A percentile compares a stretch with the other conserved stretches of the same genome.
These are phyloP conservation scores for Avena insularis DNA, from an alignment of 176 grass and related monocot genomes.

Conservation along the genomic window DNA sequence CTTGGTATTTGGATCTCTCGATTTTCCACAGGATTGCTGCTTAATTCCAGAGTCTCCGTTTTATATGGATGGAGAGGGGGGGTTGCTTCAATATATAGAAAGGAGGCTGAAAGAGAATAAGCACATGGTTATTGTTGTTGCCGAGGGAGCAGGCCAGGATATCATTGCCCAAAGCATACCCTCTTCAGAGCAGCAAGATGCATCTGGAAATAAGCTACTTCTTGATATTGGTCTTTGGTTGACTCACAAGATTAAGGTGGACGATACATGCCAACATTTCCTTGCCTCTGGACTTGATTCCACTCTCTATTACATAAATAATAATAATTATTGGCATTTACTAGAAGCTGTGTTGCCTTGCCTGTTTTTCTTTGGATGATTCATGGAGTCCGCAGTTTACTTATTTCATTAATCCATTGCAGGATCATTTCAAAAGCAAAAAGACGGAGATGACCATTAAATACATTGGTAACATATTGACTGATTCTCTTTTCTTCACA, in stretches of 20 bases:
- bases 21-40: constrained; percentile 76
- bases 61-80: constrained; percentile 96
- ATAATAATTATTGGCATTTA: constrained; percentile 8
- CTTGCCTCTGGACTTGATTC: not conserved
- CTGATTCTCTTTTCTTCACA: not conserved
- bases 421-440: constrained; percentile 65
- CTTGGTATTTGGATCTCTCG: constrained; percentile 6
- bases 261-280: not conserved
- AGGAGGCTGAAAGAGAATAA: constrained; percentile 89
- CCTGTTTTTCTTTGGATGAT: constrained; percentile 19
- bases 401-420: constrained; percentile 2
- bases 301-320: constrained; percentile 2
- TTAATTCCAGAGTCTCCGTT: constrained; percentile 98
- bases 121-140: constrained; percentile 97
- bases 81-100: constrained; percentile 81
- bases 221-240: constrained; percentile 94
- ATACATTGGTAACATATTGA: constrained; percentile 76
- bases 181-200: constrained; percentile 61
- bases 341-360: not conserved
- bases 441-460: constrained; percentile 91
- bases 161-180: constrained; percentile 79
- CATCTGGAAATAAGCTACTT: constrained; percentile 91
- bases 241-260: constrained; percentile 92
- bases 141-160: constrained; percentile 94
- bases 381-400: not conserved